Conservation (phyloP, 345 rosid genomes). For the Toxicodendron radicans region DNA sequence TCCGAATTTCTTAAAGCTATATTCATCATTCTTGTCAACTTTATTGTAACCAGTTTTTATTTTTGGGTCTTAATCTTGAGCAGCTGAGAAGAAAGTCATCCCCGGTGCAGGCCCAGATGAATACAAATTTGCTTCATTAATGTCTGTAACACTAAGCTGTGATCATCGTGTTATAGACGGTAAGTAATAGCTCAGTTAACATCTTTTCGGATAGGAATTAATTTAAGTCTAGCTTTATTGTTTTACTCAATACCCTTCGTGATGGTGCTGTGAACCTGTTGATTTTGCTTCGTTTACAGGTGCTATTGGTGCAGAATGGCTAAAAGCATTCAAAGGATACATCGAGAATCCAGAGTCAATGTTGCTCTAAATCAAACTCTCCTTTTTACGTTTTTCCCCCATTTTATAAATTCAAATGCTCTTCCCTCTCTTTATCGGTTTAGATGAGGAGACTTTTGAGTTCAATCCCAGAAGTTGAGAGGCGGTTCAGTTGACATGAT, state of each 20-base stretch:
- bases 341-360: slow-evolving; percentile 90
- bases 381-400: not conserved
- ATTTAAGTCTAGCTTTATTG: not conserved
- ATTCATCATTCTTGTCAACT: not conserved
- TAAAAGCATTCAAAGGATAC: slow-evolving; percentile 91
- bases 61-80: slow-evolving; percentile 11
- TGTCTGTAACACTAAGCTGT: slow-evolving; percentile 89
- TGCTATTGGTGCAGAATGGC: slow-evolving; percentile 95
- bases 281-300: slow-evolving; percentile 41
- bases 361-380: slow-evolving; percentile 55
- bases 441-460: not conserved
- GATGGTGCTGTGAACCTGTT: not conserved
- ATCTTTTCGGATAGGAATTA: not conserved
- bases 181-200: slow-evolving; percentile 23
- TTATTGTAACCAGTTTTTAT: slow-evolving; percentile 6
- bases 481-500: not conserved
- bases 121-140: slow-evolving; percentile 70
- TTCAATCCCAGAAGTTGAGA: slow-evolving; percentile 7
- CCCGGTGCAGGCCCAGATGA: slow-evolving; percentile 66
- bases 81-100: slow-evolving; percentile 94
- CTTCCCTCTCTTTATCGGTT: slow-evolving; percentile 2
- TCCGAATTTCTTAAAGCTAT: not conserved
- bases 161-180: slow-evolving; percentile 99
- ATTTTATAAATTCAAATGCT: not conserved
- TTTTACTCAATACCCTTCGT: not conserved